phyloP scores from a whole-genome alignment of 768 basidiomycete species.

The Nidularia pulvinata region DNA sequence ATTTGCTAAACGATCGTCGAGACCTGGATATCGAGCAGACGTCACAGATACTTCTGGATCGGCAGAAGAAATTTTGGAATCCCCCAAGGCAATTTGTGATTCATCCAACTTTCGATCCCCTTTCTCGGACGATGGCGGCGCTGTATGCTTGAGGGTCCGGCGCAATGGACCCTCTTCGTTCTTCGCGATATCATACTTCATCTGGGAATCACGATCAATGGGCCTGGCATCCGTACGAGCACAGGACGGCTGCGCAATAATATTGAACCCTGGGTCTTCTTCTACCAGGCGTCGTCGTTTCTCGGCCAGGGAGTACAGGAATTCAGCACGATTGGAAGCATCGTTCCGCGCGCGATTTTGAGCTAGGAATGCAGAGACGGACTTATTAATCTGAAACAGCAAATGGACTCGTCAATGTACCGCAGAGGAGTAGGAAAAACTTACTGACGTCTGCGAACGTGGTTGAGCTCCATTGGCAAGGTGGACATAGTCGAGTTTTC shows the following conservation, averaged over 20 bases:
- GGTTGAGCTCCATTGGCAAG: conserved; percentile 42
- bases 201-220: conserved; percentile 73
- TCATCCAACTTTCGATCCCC: not conserved
- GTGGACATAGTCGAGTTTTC: conserved; percentile 66
- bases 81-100: conserved; percentile 6
- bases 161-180: conserved; percentile 78
- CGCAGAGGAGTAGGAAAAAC: conserved; percentile 15
- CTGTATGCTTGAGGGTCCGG: conserved; percentile 45
- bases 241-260: conserved; percentile 45
- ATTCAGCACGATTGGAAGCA: conserved; percentile 76
- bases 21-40: conserved; percentile 50
- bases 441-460: conserved; percentile 59
- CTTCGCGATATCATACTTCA: conserved; percentile 88
- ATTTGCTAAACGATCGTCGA: conserved; percentile 64
- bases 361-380: conserved; percentile 72
- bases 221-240: conserved; percentile 75
- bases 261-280: conserved; percentile 12
- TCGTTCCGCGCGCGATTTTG: conserved; percentile 72
- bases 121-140: not conserved
- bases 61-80: not conserved
- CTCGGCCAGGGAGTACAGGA: conserved; percentile 58
- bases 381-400: conserved; percentile 56
- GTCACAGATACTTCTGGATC: conserved; percentile 19
- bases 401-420: conserved; percentile 1
- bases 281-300: conserved; percentile 45